Base-by-base conservation (phyloP, 148 eudicot genomes). In the Camellia lanceoleosa region DNA sequence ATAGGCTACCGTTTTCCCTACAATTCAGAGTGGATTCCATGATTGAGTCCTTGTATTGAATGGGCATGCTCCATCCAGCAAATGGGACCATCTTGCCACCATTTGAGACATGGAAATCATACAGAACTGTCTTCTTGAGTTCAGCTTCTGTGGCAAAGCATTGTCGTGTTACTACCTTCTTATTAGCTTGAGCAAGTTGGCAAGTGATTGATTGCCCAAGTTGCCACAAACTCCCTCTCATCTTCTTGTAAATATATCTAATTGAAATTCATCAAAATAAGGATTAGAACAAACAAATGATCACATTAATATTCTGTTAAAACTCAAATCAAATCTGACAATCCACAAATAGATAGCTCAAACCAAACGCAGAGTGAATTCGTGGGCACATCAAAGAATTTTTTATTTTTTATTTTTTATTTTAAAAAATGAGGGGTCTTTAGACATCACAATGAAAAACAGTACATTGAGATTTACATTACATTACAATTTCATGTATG, bases 11-110 rank as follows among this genome's bases (percentile, higher is more conserved):
- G 68, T 94, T 91, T 83, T 89, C 94, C 86, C 98, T 86, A 78
- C 97, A 92, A 63, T 94, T 94, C 19, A 91, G 68, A 44, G 98
- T 92, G 4, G 95, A 92, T 77, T 94, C 98, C 95, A 92, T 94
- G 60, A 94, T 94, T 3, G 98, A 91, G 79, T 94, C 98, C 83
- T 92, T 94, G 91, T 94, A 94, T 85, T 94, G 98, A 75, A 94
- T 92, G 63, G 98, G 98, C 98, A 94, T 92, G 83, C 95, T 92
- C 92, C 97, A 92, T 54, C 38, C 38, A 30, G 38, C 38, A 30
- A 30, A 30, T 30, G 38, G 38, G 1, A 30, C 38, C 38, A 30
- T 30, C 38, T 30, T 30, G 38, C 38, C 38, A 30, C 38, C 38
- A 30, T 30, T 30, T 30, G 38, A 30, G 38, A 30, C 38, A 30